Evolutionary conservation across 441 rosid genomes (phyloP).

Genomic region (Populus hybrid): DNA sequence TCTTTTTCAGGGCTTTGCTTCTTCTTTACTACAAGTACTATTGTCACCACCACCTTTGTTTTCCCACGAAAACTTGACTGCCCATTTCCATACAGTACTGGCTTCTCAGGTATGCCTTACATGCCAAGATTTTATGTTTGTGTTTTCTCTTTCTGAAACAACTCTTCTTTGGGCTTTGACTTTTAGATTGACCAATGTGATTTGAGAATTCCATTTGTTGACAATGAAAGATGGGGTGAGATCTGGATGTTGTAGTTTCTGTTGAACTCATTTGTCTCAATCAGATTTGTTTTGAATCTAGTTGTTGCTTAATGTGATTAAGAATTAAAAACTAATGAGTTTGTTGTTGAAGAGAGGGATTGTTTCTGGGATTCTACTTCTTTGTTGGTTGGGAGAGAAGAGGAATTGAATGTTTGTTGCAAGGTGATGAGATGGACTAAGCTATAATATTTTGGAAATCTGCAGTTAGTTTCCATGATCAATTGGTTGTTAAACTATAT

Average conservation of each 20-base stretch:
- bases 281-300: neutral
- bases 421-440: neutral
- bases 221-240: conserved; percentile 24
- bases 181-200: conserved; percentile 20
- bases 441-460: neutral
- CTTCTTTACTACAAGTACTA: conserved; percentile 41
- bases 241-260: conserved; percentile 27
- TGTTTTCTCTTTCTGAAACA: neutral
- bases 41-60: conserved; percentile 18
- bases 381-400: neutral
- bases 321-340: neutral
- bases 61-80: conserved; percentile 12
- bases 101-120: conserved; percentile 27
- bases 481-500: neutral
- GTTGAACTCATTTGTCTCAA: conserved; percentile 5
- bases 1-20: neutral
- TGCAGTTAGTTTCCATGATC: neutral
- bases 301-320: neutral
- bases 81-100: conserved; percentile 18
- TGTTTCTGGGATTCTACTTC: neutral
- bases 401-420: neutral
- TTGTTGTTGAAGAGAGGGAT: neutral
- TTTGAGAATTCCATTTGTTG: conserved; percentile 15
- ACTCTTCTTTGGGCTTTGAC: neutral
- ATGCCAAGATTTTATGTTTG: neutral